Evolutionary conservation across 2,329 filamentous ascomycete species (phyloP), one percentile per base, ranked within the genome.

Genomic region (Diaporthe longicolla): DNA sequence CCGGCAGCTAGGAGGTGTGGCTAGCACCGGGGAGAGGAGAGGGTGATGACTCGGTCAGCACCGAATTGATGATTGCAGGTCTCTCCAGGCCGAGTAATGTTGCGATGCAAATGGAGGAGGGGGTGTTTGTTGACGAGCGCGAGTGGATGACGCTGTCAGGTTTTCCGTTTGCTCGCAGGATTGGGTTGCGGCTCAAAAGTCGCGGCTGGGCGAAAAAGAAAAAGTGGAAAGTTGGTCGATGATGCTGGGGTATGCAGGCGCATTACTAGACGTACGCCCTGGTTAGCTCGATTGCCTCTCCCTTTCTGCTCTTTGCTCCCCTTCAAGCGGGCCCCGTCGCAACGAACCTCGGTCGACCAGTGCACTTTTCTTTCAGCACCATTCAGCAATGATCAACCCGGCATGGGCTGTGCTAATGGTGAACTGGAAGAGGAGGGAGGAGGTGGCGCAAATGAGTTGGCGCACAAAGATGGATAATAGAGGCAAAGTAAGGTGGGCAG

Each of bases 151-250:
- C 37, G 48, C 48, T 68, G 63, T 29, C 32, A 37, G 45, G 63
- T 68, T 40, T 68, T 68, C 63, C 63, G 63, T 68, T 68, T 68
- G 63, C 32, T 54, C n/a, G 32, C 24, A 32, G 63, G 29, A 40
- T 40, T 40, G 37, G 66, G 58, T 63, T 54, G 50, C 69, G 35
- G 72, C 52, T 70, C 58, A 66, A 55, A 26, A 59, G 65, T 65
- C 76, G 71, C 72, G 72, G 68, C 66, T 75, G 69, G 61, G 63
- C 70, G 73, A 71, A 74, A 71, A 72, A 72, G 69, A 75, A 76
- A 76, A 70, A 70, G 70, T 77, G 74, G 76, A 77, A 74, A 58
- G 50, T 37, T 70, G n/a, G 57, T 54, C 68, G 76, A 74, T 54
- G 63, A 68, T 68, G 48, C 35, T 54, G 63, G 63, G 63, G 63